Conservation (phyloP, 768 basidiomycete species). For the Candolleomyces aberdarensis region DNA sequence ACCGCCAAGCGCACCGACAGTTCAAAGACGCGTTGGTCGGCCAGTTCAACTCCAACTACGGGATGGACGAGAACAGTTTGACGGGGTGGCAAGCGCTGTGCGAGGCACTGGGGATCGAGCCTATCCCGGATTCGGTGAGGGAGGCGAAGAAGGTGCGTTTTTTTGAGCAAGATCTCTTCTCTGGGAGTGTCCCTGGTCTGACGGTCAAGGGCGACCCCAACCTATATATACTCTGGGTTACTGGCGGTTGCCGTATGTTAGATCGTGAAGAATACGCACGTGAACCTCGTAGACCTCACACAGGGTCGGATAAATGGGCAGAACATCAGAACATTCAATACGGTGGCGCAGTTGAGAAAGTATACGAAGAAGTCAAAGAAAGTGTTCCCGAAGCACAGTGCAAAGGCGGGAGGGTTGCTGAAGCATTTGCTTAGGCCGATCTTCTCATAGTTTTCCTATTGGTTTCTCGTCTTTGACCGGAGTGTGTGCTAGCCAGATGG, state of each 20-base stretch:
- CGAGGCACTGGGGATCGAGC: slow-evolving; percentile 2
- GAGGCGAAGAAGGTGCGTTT: slow-evolving; percentile 2
- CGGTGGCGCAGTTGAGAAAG: slow-evolving; percentile 24
- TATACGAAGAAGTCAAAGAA: slow-evolving; percentile 26
- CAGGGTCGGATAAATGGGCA: slow-evolving; percentile 15
- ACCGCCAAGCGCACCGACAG: not conserved
- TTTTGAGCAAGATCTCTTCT: not conserved
- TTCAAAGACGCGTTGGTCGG: slow-evolving; percentile 6
- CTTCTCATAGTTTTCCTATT: not conserved
- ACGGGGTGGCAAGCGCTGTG: slow-evolving; percentile 11
- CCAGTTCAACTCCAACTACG: slow-evolving; percentile 12
- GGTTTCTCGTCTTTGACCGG: too few species aligned
- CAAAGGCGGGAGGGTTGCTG: slow-evolving; percentile 21
- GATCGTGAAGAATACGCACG: slow-evolving; percentile 5
- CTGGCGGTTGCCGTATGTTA: not conserved
- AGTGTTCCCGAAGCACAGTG: slow-evolving; percentile 28
- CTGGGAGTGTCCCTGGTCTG: not conserved
- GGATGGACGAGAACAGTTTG: slow-evolving; percentile 10
- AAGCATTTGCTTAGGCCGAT: slow-evolving; percentile 7
- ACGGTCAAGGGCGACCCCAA: too few species aligned
- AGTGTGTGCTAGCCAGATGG: too few species aligned
- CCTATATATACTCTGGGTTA: too few species aligned
- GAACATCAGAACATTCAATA: slow-evolving; percentile 17
- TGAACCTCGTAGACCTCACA: slow-evolving; percentile 27
- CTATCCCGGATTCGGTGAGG: not conserved